These are phyloP conservation scores for Solanum etuberosum DNA, from an alignment of 257 asterid species.

Conservation along the genomic window DNA sequence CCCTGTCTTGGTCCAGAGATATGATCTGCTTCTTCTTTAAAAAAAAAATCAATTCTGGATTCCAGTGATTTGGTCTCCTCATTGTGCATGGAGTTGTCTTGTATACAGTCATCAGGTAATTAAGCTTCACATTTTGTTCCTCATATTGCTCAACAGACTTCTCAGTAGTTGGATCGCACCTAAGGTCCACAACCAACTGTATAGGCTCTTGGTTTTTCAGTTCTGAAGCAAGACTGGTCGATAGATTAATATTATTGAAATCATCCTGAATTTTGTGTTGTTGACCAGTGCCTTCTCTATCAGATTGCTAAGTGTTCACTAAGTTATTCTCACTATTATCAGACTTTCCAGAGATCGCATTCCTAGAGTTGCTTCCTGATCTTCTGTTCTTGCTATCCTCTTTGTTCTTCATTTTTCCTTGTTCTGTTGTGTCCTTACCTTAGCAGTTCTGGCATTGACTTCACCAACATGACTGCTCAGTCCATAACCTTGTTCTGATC, in stretches of 20 bases:
- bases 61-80: not conserved
- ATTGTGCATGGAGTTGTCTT: not conserved
- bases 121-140: not conserved
- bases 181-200: not conserved
- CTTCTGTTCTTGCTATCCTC: not conserved
- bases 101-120: not conserved
- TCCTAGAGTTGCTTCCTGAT: not conserved
- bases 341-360: not conserved
- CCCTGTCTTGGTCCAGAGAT: not conserved
- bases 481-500: not conserved
- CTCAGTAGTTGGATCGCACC: not conserved
- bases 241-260: not conserved
- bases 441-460: not conserved
- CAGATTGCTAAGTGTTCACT: not conserved
- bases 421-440: not conserved
- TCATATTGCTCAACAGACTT: not conserved
- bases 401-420: not conserved
- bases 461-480: not conserved
- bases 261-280: not conserved
- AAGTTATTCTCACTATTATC: not conserved
- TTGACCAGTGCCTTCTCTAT: not conserved
- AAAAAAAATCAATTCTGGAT: not conserved
- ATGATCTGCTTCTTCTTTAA: not conserved
- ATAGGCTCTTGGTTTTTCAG: not conserved
- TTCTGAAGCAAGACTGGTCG: not conserved